Base-by-base conservation (phyloP, 73 alveolate genomes). In the Paramecium biaurelia region DNA sequence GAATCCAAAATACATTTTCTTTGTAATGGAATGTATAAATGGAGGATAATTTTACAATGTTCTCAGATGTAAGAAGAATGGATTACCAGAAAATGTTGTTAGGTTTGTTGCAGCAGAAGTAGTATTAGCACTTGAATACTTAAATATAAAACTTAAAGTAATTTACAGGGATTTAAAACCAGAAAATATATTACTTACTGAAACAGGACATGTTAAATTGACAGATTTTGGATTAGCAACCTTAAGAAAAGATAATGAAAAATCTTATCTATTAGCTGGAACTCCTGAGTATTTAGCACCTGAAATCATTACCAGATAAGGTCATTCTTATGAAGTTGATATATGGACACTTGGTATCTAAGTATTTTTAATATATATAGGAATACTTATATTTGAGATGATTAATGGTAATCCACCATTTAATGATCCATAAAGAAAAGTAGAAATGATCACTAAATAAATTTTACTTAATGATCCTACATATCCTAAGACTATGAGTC, bases 201-300 rank as follows among this genome's bases (percentile, higher is more conserved):
- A 87, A 85, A 76, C 87, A 42, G 97, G 97, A 15, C 97, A 94
- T 74, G 92, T 94, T 41, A 94, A 94, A 93, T 43, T 94, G 59
- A 59, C 96, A 34, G 96, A 93, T 85, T 93, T 93, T 92, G 96
- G 96, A 32, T 53, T 93, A 23, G 85, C 95, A 30, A 94, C 92
- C 67, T 76, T 87, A 24, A 53, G 92, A 23, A 76, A 93, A 63
- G 92, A 79, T 18, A 23, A 92, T 63, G 97, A 92, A n/a, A 63
- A 68, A 45, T 79, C 96, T 0, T 93, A 15, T 70, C 94, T 96
- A 2, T 42, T 95, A 42, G 92, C 95, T 32, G 98, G 98, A 2
- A 95, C 98, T 5, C 97, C 97, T 11, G 97, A 95, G 93, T 95
- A 95, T 92, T 20, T 95, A 20, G 96, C 98, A 0, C 98, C 98